These are phyloP conservation scores for Maudiozyma humilis DNA, from an alignment of 1,139 yeast genomes.

Conservation along the genomic window DNA sequence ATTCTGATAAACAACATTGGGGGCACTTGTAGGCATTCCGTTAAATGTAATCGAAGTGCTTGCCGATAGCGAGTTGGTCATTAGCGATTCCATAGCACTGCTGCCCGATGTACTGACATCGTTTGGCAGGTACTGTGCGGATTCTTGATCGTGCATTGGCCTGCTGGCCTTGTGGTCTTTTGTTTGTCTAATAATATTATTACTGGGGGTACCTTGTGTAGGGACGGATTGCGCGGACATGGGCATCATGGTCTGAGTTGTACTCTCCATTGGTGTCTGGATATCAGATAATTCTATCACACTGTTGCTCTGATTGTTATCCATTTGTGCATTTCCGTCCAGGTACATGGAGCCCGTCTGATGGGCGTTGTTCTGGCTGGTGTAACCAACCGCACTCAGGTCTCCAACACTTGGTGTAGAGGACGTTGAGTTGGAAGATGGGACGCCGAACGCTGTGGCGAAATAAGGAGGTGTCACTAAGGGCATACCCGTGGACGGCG, in stretches of 20 bases:
- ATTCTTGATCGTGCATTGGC: constrained; percentile 5
- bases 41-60: constrained; percentile 7
- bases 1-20: constrained; percentile 7
- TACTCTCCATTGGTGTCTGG: constrained; percentile 9
- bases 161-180: not conserved
- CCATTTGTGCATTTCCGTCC: constrained; percentile 1
- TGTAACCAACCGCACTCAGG: not conserved
- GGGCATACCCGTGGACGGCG: constrained; percentile 13
- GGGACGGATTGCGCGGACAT: not conserved
- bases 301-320: constrained; percentile 3
- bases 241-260: not conserved
- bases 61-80: constrained; percentile 21
- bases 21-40: constrained; percentile 3
- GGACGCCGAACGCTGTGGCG: constrained; percentile 15
- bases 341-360: constrained; percentile 1
- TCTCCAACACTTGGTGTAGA: constrained; percentile 21
- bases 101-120: constrained; percentile 22
- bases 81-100: constrained; percentile 22
- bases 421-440: constrained; percentile 20
- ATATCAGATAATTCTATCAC: constrained; percentile 12
- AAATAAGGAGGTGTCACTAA: constrained; percentile 21
- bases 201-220: constrained; percentile 1
- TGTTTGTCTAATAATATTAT: not conserved
- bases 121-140: constrained; percentile 9
- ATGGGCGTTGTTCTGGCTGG: not conserved